Conservation (phyloP, 179 eudicot genomes). For the Gypsophila paniculata region DNA sequence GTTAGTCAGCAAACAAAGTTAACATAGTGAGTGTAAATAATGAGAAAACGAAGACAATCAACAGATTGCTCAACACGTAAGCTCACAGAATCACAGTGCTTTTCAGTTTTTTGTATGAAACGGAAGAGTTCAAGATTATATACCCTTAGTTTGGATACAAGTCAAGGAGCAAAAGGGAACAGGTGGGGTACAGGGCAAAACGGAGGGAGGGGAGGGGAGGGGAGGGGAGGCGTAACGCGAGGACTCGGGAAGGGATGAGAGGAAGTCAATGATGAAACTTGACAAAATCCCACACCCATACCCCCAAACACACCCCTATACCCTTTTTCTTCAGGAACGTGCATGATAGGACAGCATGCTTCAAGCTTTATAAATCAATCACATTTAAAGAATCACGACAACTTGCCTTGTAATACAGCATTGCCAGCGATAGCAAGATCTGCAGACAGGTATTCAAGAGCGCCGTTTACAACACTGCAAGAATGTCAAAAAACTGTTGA, state of each 20-base stretch:
- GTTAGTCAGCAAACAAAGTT: not conserved
- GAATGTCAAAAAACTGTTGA: slow-evolving; percentile 1
- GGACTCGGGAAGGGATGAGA: no score
- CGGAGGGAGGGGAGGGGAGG: not conserved
- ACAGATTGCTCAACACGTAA: not conserved
- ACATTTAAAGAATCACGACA: slow-evolving; percentile 17
- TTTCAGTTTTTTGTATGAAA: not conserved
- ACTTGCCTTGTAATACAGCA: slow-evolving; percentile 82
- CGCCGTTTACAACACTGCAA: slow-evolving; percentile 92
- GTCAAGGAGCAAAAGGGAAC: no score
- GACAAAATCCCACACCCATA: no score
- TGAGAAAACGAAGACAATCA: not conserved
- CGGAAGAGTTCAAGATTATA: not conserved
- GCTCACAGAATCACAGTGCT: not conserved
- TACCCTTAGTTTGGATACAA: no score
- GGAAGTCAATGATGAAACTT: no score
- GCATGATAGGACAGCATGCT: not conserved
- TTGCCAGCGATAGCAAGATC: slow-evolving; percentile 88
- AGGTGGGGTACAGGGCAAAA: no score
- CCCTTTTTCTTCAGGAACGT: no score
- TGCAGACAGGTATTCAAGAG: slow-evolving; percentile 79
- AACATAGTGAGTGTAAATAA: not conserved
- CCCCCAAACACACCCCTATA: no score
- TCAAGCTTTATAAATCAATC: slow-evolving; percentile 6
- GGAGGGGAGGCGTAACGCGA: no score